phyloP scores from a whole-genome alignment of 345 rosid species.

The Abelmoschus esculentus region DNA sequence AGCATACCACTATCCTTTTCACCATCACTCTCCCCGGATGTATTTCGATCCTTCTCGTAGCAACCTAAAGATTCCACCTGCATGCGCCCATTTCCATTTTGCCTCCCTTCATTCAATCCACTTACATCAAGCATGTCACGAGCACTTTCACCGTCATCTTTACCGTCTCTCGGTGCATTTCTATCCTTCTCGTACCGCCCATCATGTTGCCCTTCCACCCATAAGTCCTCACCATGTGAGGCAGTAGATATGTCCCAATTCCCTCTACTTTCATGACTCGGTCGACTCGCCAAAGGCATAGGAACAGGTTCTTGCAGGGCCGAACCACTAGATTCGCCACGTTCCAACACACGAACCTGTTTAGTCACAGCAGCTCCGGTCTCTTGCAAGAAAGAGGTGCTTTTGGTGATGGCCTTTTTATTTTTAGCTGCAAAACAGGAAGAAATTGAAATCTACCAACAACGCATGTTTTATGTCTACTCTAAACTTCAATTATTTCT shows the following conservation, averaged over 20 bases:
- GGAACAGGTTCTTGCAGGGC: not conserved
- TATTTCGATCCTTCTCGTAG: not conserved
- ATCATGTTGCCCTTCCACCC: constrained; percentile 8
- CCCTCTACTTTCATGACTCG: not conserved
- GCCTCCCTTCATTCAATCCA: not conserved
- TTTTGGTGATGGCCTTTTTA: constrained; percentile 23
- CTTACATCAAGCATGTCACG: no score
- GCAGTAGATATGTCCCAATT: not conserved
- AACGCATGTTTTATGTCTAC: not conserved
- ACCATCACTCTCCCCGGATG: not conserved
- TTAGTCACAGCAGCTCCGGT: constrained; percentile 18
- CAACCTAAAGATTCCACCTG: not conserved
- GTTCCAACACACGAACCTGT: not conserved
- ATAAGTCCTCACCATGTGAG: constrained; percentile 4
- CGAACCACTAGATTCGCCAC: constrained; percentile 7
- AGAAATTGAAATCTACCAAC: constrained; percentile 12
- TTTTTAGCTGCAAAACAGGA: constrained; percentile 44
- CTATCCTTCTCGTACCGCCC: not conserved
- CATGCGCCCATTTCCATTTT: not conserved
- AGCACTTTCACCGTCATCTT: not conserved
- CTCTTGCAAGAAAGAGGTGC: constrained; percentile 24
- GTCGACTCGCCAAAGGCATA: not conserved
- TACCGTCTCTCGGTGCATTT: not conserved
- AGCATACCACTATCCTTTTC: no score
- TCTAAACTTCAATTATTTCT: not conserved